Evolutionary conservation across 495 filamentous ascomycete species (phyloP).

Genomic region (Glutinoglossum americanum): DNA sequence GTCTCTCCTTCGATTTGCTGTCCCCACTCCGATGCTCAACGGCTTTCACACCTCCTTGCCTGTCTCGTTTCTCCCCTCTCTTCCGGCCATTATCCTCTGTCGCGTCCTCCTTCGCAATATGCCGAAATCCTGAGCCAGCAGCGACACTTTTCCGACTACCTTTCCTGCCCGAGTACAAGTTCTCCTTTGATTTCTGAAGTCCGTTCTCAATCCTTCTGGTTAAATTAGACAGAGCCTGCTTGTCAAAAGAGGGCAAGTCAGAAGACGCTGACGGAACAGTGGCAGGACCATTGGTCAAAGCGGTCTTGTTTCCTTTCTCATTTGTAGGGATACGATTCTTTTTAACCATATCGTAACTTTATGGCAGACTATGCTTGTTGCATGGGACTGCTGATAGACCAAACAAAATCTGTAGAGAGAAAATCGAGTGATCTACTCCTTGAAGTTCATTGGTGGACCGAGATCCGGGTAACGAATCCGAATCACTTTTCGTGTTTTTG

Average conservation of each 20-base stretch:
- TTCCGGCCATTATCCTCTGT: background rate
- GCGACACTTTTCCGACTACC: background rate
- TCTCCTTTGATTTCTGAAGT: conserved; percentile 7
- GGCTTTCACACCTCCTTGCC: background rate
- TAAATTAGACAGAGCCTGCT: conserved; percentile 36
- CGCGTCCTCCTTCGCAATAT: background rate
- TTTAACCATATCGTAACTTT: background rate
- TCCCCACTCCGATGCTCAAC: conserved; percentile 8
- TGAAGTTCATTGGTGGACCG: background rate
- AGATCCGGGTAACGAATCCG: background rate
- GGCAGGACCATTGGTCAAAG: background rate
- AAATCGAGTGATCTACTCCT: background rate
- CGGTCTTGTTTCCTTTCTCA: background rate
- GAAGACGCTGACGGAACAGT: background rate
- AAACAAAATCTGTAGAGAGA: background rate
- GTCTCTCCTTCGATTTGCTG: conserved; percentile 11
- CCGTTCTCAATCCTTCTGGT: conserved; percentile 38
- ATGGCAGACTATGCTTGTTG: background rate
- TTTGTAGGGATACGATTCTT: background rate
- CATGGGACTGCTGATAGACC: background rate
- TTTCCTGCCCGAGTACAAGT: background rate
- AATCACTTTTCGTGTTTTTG: background rate
- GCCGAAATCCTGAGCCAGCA: background rate
- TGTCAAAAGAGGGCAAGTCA: conserved; percentile 29
- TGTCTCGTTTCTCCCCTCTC: conserved; percentile 1